These are phyloP conservation scores for Nicotiana noctiflora DNA, from an alignment of 257 asterid genomes.

Conservation along the genomic window DNA sequence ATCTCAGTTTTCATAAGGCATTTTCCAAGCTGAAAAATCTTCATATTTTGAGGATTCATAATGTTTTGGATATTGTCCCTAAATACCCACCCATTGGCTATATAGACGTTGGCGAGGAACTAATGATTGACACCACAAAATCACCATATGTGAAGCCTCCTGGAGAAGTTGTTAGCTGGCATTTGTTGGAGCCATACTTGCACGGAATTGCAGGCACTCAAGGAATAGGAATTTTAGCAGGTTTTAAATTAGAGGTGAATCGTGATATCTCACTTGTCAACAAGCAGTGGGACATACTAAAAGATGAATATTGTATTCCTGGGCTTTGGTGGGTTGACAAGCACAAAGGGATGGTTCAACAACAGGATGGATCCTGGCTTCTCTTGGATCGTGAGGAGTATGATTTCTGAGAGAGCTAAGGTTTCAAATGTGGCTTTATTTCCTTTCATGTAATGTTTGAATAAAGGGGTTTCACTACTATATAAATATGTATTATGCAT, in stretches of 20 bases:
- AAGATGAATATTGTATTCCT: too few relatives aligned
- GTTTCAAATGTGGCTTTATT: neutral
- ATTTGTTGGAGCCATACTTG: constrained; percentile 55
- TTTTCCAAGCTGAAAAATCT: constrained; percentile 27
- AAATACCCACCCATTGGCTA: constrained; percentile 17
- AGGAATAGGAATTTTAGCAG: neutral
- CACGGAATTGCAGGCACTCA: constrained; percentile 37
- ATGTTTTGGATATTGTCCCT: constrained; percentile 5
- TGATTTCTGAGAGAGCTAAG: neutral
- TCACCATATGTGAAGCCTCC: constrained; percentile 41
- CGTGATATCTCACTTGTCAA: too few relatives aligned
- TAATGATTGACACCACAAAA: constrained; percentile 17
- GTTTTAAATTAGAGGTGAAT: neutral
- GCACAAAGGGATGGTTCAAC: constrained; percentile 41
- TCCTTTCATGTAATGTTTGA: neutral
- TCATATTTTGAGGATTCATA: constrained; percentile 31
- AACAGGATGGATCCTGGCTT: constrained; percentile 54
- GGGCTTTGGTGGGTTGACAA: too few relatives aligned
- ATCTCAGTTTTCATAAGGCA: too few relatives aligned
- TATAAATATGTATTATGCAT: neutral
- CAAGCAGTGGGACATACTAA: too few relatives aligned
- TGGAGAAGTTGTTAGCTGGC: constrained; percentile 37
- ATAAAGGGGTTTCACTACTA: neutral
- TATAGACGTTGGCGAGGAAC: constrained; percentile 52
- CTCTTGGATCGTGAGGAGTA: constrained; percentile 42